Percentiles rank a stretch among this genome's conserved stretches.
Evolutionary conservation across 2,329 filamentous ascomycete species (phyloP).

Genomic region (Esteya vermicola): DNA sequence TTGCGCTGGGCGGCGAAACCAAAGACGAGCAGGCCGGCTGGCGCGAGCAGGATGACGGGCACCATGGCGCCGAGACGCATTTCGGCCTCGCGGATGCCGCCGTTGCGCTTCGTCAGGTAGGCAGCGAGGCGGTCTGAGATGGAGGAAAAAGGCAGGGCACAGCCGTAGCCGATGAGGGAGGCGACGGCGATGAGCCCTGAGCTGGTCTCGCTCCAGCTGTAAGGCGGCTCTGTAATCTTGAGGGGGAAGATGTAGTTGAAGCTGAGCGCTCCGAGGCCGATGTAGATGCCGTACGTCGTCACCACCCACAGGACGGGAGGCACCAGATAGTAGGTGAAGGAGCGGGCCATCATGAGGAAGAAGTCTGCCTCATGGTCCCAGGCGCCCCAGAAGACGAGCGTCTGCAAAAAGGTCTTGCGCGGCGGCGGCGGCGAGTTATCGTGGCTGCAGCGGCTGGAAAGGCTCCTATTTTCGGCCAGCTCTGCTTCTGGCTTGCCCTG

Average conservation of each 20-base stretch:
- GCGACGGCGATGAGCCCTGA: conserved; percentile 30
- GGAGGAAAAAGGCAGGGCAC: conserved; percentile 29
- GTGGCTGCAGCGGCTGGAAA: neutral
- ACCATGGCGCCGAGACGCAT: conserved; percentile 27
- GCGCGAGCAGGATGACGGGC: conserved; percentile 23
- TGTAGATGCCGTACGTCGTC: conserved; percentile 30
- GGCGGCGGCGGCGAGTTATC: conserved; percentile 12
- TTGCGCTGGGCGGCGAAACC: conserved; percentile 22
- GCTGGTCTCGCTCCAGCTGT: conserved; percentile 29
- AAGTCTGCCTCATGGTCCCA: conserved; percentile 27
- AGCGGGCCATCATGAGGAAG: conserved; percentile 28
- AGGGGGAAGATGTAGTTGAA: conserved; percentile 36
- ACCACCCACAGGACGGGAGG: conserved; percentile 35
- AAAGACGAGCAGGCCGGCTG: conserved; percentile 28
- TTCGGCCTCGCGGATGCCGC: conserved; percentile 32
- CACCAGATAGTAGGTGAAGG: conserved; percentile 31
- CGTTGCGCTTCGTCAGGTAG: conserved; percentile 26
- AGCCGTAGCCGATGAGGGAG: conserved; percentile 18
- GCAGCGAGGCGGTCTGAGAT: conserved; percentile 27
- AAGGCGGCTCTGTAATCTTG: conserved; percentile 27
- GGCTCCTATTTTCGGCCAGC: neutral
- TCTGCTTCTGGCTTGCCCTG: neutral
- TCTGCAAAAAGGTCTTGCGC: conserved; percentile 25
- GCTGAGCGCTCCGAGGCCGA: conserved; percentile 31
- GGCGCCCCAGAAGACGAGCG: conserved; percentile 27